Percentiles rank a stretch among this genome's conserved stretches.
Conservation (phyloP, 352 stramenopile genomes). For the Halophytophthora polymorphica region DNA sequence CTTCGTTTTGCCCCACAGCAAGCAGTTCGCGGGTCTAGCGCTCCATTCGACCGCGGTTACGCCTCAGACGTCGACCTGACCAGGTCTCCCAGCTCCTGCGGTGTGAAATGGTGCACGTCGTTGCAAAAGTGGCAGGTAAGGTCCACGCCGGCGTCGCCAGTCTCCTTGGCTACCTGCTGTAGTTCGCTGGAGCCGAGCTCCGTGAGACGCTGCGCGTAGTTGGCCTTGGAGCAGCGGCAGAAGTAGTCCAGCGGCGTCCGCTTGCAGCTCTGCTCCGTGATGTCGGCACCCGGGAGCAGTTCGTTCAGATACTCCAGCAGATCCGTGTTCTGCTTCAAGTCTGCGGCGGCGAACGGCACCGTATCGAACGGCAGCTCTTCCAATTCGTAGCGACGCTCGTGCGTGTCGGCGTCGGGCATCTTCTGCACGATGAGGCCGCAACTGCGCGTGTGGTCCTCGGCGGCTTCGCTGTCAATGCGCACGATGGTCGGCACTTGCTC, state of each 20-base stretch:
- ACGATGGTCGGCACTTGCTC: conserved; percentile 86
- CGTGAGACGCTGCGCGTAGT: conserved; percentile 49
- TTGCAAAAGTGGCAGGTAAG: conserved; percentile 88
- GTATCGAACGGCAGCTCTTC: conserved; percentile 65
- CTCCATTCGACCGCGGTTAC: conserved; percentile 4
- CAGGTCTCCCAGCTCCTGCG: conserved; percentile 37
- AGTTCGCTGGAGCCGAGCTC: conserved; percentile 52
- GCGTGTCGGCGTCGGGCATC: conserved; percentile 55
- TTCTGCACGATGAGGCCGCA: conserved; percentile 83
- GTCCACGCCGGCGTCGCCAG: conserved; percentile 50
- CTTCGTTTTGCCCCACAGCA: conserved; percentile 1
- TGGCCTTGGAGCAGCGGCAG: conserved; percentile 79
- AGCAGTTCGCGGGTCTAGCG: neutral
- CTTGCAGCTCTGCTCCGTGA: conserved; percentile 54
- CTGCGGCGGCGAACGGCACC: conserved; percentile 35
- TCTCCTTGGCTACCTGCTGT: conserved; percentile 44
- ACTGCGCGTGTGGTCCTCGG: conserved; percentile 46
- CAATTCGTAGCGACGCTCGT: conserved; percentile 60
- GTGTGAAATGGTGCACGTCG: conserved; percentile 64
- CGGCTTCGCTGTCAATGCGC: conserved; percentile 56
- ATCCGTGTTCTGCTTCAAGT: conserved; percentile 50
- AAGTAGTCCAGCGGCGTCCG: conserved; percentile 77
- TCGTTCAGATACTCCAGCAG: conserved; percentile 74
- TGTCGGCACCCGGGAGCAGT: conserved; percentile 64
- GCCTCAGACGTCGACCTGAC: conserved; percentile 29